Conservation (phyloP, 306 rosid species). For the Castanea mollissima region DNA sequence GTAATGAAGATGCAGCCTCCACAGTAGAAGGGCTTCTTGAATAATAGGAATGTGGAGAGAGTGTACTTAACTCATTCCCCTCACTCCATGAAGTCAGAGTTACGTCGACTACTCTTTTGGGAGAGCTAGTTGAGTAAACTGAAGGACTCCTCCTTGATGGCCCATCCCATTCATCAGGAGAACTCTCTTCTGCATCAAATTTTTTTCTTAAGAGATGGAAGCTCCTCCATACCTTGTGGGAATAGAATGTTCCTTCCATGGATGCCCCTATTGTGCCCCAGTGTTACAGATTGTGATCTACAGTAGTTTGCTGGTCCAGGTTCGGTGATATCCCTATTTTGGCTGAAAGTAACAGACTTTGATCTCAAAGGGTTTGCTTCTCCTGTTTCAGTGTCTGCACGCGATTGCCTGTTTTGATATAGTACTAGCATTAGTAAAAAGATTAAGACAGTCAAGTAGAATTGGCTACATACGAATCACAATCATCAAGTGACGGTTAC, state of each 20-base stretch:
- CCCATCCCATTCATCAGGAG: conserved; percentile 11
- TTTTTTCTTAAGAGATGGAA: conserved; percentile 24
- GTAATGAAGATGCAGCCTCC: no score
- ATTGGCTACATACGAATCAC: no score
- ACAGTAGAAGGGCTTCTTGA: no score
- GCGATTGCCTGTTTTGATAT: background rate
- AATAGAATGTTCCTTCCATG: background rate
- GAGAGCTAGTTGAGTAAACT: no score
- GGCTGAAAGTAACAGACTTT: background rate
- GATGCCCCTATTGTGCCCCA: background rate
- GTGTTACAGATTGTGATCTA: background rate
- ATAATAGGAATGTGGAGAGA: no score
- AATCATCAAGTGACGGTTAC: no score
- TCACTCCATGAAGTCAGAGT: no score
- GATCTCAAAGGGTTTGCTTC: background rate
- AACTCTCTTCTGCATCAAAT: conserved; percentile 12
- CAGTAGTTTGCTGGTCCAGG: background rate
- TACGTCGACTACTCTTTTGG: no score
- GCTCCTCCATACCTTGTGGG: background rate
- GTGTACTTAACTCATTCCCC: no score
- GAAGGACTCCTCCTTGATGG: conserved; percentile 5
- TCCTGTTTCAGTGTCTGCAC: background rate
- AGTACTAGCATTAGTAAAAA: no score
- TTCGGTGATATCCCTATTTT: background rate
- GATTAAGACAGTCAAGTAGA: no score